Evolutionary conservation across 2,329 filamentous ascomycete species (phyloP), one percentile per base, ranked within the genome.

Genomic region (Fusarium coicis): DNA sequence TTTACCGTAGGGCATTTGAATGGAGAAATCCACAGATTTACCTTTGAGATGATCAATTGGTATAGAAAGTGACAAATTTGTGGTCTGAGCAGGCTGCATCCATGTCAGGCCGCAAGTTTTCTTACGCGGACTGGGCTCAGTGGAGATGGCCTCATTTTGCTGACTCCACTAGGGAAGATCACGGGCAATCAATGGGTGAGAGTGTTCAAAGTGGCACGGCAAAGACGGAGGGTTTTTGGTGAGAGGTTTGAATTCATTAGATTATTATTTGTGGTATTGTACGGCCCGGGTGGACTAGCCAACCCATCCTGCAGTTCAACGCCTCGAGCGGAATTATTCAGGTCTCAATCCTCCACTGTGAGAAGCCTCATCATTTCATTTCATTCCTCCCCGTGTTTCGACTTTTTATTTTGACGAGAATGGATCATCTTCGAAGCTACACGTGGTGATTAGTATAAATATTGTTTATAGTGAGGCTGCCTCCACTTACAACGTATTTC

Each of bases 101-200:
- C 68, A 63, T 64, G 56, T 61, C 34, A 19, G 49, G 28, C 59
- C 50, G n/a, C 37, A 28, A 42, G 16, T n/a, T 39, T 39, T 26
- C 4, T 63, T 53, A 65, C 63, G 63, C 69, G 68, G 63, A 32
- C 63, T 54, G 64, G 46, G 55, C 42, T 28, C 28, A 11, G 44
- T 47, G 36, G 63, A 54, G 69, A 63, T 72, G 69, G 69, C 69
- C 69, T 72, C 69, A 72, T 67, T 71, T 57, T 54, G 44, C 26
- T 21, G 44, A n/a, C 26, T 47, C 44, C 44, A 47, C 44, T 30
- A 0, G 15, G 14, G 2, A 21, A 16, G 19, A 30, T 16, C 26
- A 26, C n/a, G n/a, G n/a, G n/a, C n/a, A n/a, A n/a, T n/a, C n/a
- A 26, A 26, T 26, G 26, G 6, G 4, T 26, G 26, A 26, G 26